Evolutionary conservation across 495 filamentous ascomycete species (phyloP), one percentile per base, ranked within the genome.

Genomic region (Penicillium coffeae): DNA sequence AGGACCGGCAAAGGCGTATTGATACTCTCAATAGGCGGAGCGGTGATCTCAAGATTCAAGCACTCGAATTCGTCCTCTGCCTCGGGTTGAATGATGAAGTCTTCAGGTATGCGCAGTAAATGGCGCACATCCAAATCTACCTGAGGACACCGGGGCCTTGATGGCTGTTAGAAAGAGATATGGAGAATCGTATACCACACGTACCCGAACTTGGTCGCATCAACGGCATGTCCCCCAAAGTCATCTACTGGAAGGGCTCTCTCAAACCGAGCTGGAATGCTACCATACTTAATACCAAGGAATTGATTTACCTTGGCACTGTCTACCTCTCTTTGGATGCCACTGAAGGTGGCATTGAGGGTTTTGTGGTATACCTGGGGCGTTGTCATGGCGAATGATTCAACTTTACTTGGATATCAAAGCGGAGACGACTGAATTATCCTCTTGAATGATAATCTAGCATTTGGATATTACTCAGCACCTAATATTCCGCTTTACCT

Each of bases 51-150:
- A n/a, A 75, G 39, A 47, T 69, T 70, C 52, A 75, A 51, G 38
- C 69, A 75, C 38, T 71, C 65, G 16, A 74, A 72, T 49, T 75
- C 72, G 52, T 71, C 64, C 51, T 70, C 69, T 12, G 37, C 34
- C 44, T 72, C 69, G 0, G 55, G 45, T 7, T 48, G 51, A 40
- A 70, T 63, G 1, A 38, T 38, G 34, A 67, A 60, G 34, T 71
- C 63, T 42, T 69, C 64, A 0, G 65, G 68, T 20, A 71, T 64
- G 3, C 68, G 65, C 18, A 71, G 62, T 14, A 71, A 40, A 50
- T 72, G 69, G 25, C 65, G 61, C 1, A 70, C 65, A 46, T 72
- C 69, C 3, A 72, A 51, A 40, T 64, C 54, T 3, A 50, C 55
- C 22, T 73, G 69, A 2, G 68, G 69, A 40, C 69, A 71, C 56